Evolutionary conservation across 805 yeast genomes (phyloP), one percentile per base, ranked within the genome.

Genomic region (Nakazawaea wickerhamii): DNA sequence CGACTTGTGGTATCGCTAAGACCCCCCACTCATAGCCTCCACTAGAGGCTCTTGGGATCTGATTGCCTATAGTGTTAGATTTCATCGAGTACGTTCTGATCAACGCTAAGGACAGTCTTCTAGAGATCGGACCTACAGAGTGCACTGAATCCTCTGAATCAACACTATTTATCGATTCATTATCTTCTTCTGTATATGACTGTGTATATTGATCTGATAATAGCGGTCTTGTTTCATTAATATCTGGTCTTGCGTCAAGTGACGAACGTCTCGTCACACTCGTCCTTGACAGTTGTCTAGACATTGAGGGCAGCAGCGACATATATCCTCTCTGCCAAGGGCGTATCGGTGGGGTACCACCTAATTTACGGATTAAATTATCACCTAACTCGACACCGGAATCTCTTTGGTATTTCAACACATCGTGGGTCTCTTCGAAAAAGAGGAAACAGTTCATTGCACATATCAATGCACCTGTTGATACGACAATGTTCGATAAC

Each of bases 341-440:
- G 3, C 38, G 20, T 14, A 33, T 14, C 15, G 39, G 41, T 5
- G 46, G 38, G 5, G 38, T 32, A 33, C 36, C 35, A 44, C 65
- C 44, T 30, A 49, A 30, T 41, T 48, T 9, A 48, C 55, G 40
- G 49, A 60, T 27, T 23, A 43, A 37, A 26, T 44, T 41, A 47
- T 73, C 77, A 23, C 80, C 80, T 10, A 65, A 19, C 20, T 63
- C 71, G 4, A 74, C 50, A 4, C 79, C 77, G 28, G 53, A 46
- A 52, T 77, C 81, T 41, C 60, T 62, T 38, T 64, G 58, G 38
- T 20, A 23, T 36, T 37, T 34, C 5, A 23, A 15, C 17, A 55
- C 52, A 13, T 62, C 68, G 49, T 73, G 77, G 3, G 81, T 74
- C 52, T 77, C 82, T 47, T 75, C 79, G 31, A 77, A 55, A 47